Percentiles rank a stretch among this genome's conserved stretches.
phyloP scores from a whole-genome alignment of 371 early-diverging fungal species.

The Apophysomyces ossiformis region DNA sequence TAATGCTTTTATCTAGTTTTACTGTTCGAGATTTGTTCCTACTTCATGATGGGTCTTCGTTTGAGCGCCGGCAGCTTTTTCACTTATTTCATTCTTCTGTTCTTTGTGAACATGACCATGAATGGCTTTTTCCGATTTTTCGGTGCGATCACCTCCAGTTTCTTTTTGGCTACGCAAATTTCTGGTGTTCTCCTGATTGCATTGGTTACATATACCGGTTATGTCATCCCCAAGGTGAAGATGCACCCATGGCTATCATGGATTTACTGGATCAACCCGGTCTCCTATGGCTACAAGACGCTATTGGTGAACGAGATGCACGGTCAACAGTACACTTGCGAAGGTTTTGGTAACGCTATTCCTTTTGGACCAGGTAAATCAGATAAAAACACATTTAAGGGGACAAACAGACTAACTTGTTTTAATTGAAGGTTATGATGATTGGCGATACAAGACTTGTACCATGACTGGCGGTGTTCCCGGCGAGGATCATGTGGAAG shows the following conservation, averaged over 20 bases:
- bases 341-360: slow-evolving; percentile 45
- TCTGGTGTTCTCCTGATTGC: slow-evolving; percentile 55
- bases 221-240: slow-evolving; percentile 27
- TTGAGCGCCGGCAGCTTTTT: slow-evolving; percentile 54
- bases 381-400: slow-evolving; percentile 9
- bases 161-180: slow-evolving; percentile 54
- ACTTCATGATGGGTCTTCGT: slow-evolving; percentile 60
- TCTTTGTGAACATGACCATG: slow-evolving; percentile 47
- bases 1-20: slow-evolving; percentile 20
- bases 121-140: slow-evolving; percentile 58
- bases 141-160: slow-evolving; percentile 52
- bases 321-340: slow-evolving; percentile 37
- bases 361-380: slow-evolving; percentile 48
- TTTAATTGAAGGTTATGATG: slow-evolving; percentile 28
- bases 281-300: slow-evolving; percentile 65
- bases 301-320: slow-evolving; percentile 68
- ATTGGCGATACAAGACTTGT: slow-evolving; percentile 57
- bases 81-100: slow-evolving; percentile 47
- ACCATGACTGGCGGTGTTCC: slow-evolving; percentile 54
- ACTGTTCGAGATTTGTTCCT: slow-evolving; percentile 31
- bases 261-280: slow-evolving; percentile 61
- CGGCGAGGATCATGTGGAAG: slow-evolving; percentile 48
- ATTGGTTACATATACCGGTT: slow-evolving; percentile 60
- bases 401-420: neutral
- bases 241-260: slow-evolving; percentile 63